Conservation (phyloP, 78 protist species). For the Dictyostelium discoideum region dicty_2.7 NC_007091.3:4101001-4101500, state of each 20-base stretch:
- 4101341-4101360: neutral
- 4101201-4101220: slow-evolving; percentile 66
- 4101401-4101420: neutral
- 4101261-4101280: neutral
- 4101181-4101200: slow-evolving; percentile 15
- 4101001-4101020: neutral
- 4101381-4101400: neutral
- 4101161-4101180: neutral
- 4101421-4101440: neutral
- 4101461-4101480: neutral
- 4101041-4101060: slow-evolving; percentile 19
- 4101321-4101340: neutral
- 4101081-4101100: neutral
- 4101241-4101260: neutral
- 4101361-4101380: slow-evolving; percentile 3
- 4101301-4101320: neutral
- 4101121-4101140: neutral
- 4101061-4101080: slow-evolving; percentile 39
- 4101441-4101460: neutral
- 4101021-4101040: neutral
- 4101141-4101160: slow-evolving; percentile 18
- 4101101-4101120: neutral
- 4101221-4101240: neutral
- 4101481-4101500: neutral
- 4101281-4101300: slow-evolving; percentile 15